These are phyloP conservation scores for Diaporthe ampelina DNA, from an alignment of 2,329 filamentous ascomycete species.

Conservation along the genomic window DNA sequence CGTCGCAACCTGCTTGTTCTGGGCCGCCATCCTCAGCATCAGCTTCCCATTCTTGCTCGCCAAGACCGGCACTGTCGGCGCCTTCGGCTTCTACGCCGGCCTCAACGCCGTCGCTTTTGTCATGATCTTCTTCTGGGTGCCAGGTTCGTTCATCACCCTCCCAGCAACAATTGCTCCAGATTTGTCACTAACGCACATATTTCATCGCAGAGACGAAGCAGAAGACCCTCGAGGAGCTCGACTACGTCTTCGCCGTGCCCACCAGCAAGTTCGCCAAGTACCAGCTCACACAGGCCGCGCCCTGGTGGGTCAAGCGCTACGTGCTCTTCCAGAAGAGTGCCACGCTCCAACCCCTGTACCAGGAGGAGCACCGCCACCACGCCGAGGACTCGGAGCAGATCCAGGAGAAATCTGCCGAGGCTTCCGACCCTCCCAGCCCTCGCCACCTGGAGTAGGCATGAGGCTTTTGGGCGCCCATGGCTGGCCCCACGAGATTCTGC, in stretches of 20 bases:
- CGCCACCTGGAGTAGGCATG: constrained; percentile 24
- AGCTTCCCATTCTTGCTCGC: constrained; percentile 72
- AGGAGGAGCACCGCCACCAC: constrained; percentile 34
- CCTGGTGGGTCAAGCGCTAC: constrained; percentile 72
- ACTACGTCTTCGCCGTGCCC: constrained; percentile 72
- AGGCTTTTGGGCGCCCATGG: neutral
- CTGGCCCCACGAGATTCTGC: constrained; percentile 7
- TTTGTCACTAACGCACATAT: neutral
- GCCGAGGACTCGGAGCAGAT: neutral
- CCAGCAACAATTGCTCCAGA: neutral
- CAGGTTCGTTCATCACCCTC: constrained; percentile 43
- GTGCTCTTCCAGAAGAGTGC: constrained; percentile 63
- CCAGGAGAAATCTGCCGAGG: constrained; percentile 19
- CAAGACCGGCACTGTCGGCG: constrained; percentile 54
- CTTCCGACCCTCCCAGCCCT: constrained; percentile 21
- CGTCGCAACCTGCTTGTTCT: constrained; percentile 76
- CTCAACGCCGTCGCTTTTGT: constrained; percentile 69
- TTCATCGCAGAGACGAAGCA: constrained; percentile 62
- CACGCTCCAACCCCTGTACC: constrained; percentile 58
- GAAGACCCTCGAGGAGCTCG: constrained; percentile 66
- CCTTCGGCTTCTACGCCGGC: constrained; percentile 69
- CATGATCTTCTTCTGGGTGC: constrained; percentile 70
- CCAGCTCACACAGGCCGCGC: constrained; percentile 67
- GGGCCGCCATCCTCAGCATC: constrained; percentile 71
- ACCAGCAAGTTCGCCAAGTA: constrained; percentile 70